phyloP scores from a whole-genome alignment of 1,139 yeast genomes.

The Hanseniaspora uvarum region DNA sequence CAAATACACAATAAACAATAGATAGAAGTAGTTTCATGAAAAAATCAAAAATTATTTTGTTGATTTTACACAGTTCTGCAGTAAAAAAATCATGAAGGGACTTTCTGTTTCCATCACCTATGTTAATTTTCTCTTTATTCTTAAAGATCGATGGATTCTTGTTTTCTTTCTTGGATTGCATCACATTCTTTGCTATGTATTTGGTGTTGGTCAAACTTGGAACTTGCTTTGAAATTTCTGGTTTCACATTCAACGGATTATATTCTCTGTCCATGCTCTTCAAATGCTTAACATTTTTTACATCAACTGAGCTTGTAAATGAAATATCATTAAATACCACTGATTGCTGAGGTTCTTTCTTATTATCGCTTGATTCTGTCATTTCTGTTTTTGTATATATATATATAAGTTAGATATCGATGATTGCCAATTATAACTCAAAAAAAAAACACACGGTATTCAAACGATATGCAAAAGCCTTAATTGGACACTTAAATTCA shows the following conservation, averaged over 20 bases:
- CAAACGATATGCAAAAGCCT: not conserved
- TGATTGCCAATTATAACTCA: not conserved
- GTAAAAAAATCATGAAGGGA: constrained; percentile 20
- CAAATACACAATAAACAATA: constrained; percentile 44
- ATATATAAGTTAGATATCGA: not conserved
- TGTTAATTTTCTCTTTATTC: not conserved
- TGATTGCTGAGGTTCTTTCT: not conserved
- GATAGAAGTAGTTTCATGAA: constrained; percentile 42
- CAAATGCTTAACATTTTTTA: too few relatives aligned
- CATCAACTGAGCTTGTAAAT: not conserved
- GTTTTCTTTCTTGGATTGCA: not conserved
- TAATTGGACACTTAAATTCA: not conserved
- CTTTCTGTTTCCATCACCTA: constrained; percentile 11
- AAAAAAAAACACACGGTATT: too few relatives aligned
- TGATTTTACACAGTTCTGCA: constrained; percentile 11
- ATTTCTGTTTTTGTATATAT: not conserved
- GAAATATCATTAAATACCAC: not conserved
- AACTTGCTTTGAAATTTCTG: constrained; percentile 6
- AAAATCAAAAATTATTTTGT: constrained; percentile 15
- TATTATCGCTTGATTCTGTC: not conserved
- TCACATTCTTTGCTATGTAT: not conserved
- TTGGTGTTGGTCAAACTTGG: constrained; percentile 7
- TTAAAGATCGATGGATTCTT: not conserved
- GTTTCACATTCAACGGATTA: constrained; percentile 13
- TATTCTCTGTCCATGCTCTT: constrained; percentile 3